Evolutionary conservation across 306 rosid species (phyloP).

Genomic region (Malus sieversii): DNA sequence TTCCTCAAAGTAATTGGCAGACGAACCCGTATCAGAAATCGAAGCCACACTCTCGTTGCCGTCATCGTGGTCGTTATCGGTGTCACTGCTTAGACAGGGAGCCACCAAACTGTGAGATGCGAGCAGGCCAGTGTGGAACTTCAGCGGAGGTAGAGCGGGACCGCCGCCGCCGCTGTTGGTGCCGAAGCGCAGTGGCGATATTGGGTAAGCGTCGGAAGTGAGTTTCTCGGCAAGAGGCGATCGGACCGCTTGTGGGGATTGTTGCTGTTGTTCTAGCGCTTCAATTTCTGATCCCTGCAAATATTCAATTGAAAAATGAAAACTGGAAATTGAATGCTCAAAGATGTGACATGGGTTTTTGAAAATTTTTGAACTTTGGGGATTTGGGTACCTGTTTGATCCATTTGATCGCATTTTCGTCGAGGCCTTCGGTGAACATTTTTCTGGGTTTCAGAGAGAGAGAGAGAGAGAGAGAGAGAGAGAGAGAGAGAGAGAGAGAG

Average conservation of each 20-base stretch:
- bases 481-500: not conserved
- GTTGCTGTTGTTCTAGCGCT: constrained; percentile 21
- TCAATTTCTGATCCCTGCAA: constrained; percentile 44
- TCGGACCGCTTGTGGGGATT: constrained; percentile 10
- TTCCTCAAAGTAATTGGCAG: constrained; percentile 42
- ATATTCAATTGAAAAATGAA: not conserved
- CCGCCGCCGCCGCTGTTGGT: constrained; percentile 31
- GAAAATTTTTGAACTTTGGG: not conserved
- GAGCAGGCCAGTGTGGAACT: constrained; percentile 53
- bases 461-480: not conserved
- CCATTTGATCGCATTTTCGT: constrained; percentile 85
- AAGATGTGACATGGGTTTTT: not conserved
- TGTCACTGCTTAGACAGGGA: constrained; percentile 9
- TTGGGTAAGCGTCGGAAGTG: constrained; percentile 32
- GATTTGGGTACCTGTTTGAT: constrained; percentile 54
- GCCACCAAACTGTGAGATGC: constrained; percentile 39
- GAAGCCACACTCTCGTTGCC: constrained; percentile 47
- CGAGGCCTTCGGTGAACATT: constrained; percentile 93
- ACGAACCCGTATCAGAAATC: constrained; percentile 29
- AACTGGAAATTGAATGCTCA: not conserved
- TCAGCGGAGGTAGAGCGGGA: constrained; percentile 64
- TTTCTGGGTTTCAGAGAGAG: not conserved
- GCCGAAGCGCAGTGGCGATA: constrained; percentile 39
- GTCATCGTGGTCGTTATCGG: constrained; percentile 27
- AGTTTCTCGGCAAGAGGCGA: constrained; percentile 58